Evolutionary conservation across 805 yeast species (phyloP), one percentile per base, ranked within the genome.

Genomic region (Peterozyma xylosa): DNA sequence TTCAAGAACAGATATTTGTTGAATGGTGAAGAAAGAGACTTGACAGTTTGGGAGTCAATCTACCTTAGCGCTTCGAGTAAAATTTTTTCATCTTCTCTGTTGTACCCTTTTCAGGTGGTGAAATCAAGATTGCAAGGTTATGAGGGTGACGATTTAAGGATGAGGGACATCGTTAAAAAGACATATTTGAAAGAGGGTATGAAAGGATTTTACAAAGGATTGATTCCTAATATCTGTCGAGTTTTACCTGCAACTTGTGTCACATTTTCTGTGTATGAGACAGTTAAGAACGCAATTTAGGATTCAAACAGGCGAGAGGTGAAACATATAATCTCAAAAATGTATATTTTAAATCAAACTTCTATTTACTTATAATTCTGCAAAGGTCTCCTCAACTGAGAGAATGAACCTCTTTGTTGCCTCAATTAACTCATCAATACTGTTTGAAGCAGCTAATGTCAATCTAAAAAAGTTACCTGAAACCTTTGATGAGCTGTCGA

Each of bases 221-320:
- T 93, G 14, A 63, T 78, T 2, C 83, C 96, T 1, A 90, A 89
- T 50, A 57, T 91, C 14, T 46, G 86, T 1, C 68, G 98, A 39
- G 96, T 91, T 1, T 71, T 93, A 4, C 99, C 99, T 0, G 89
- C 96, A 1, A 90, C 97, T 3, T 86, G 96, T 56, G 75, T 90
- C 11, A 93, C 98, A 0, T 88, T 93, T 58, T 69, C 84, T 5
- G 85, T 85, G 5, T 93, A 93, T 55, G 99, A 93, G 57, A 68
- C 7, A 7, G 27, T 21, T 7, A 21, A 21, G 27, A 21, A 21
- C 27, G 27, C 27, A 21, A 21, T 21, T 7, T 21, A 21, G 7
- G 27, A 5, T 21, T 21, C 7, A 7, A 21, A 21, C 7, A 21
- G n/a, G n/a, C n/a, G n/a, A 21, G 27, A 21, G 27, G 7, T 5